Evolutionary conservation across 2,329 filamentous ascomycete species (phyloP).

Genomic region (Aspergillus alliaceus): DNA sequence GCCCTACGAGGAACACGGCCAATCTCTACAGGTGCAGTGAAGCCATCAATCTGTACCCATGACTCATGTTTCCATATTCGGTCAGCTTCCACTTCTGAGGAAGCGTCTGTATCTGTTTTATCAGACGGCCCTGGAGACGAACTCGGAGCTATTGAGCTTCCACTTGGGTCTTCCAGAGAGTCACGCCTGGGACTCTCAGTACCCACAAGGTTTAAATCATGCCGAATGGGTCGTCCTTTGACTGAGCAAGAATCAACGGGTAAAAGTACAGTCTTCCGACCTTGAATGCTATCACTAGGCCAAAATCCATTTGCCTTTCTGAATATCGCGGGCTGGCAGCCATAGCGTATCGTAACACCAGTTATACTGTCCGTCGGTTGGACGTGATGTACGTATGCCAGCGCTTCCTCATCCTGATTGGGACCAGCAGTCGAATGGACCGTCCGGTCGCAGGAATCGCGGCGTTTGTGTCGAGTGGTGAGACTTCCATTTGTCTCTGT

Average conservation of each 20-base stretch:
- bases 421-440: slow-evolving; percentile 28
- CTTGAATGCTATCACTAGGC: slow-evolving; percentile 89
- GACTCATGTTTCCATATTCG: slow-evolving; percentile 81
- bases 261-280: slow-evolving; percentile 74
- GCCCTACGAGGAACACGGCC: slow-evolving; percentile 76
- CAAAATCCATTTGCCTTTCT: slow-evolving; percentile 89
- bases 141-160: slow-evolving; percentile 34
- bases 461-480: slow-evolving; percentile 45
- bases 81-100: slow-evolving; percentile 55
- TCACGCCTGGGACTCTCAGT: slow-evolving; percentile 12
- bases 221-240: slow-evolving; percentile 64
- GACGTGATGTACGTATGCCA: slow-evolving; percentile 90
- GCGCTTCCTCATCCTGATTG: slow-evolving; percentile 68
- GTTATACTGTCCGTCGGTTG: slow-evolving; percentile 82
- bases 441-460: slow-evolving; percentile 42
- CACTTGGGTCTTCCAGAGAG: slow-evolving; percentile 33
- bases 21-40: slow-evolving; percentile 74
- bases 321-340: slow-evolving; percentile 79
- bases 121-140: slow-evolving; percentile 6
- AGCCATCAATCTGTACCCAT: slow-evolving; percentile 79
- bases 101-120: slow-evolving; percentile 8
- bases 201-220: slow-evolving; percentile 27
- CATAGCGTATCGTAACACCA: slow-evolving; percentile 85
- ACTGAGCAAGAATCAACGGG: slow-evolving; percentile 87
- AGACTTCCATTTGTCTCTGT: slow-evolving; percentile 37